Evolutionary conservation across 139 green algal genomes (phyloP).

Genomic region (Picochlorum costavermella): DNA sequence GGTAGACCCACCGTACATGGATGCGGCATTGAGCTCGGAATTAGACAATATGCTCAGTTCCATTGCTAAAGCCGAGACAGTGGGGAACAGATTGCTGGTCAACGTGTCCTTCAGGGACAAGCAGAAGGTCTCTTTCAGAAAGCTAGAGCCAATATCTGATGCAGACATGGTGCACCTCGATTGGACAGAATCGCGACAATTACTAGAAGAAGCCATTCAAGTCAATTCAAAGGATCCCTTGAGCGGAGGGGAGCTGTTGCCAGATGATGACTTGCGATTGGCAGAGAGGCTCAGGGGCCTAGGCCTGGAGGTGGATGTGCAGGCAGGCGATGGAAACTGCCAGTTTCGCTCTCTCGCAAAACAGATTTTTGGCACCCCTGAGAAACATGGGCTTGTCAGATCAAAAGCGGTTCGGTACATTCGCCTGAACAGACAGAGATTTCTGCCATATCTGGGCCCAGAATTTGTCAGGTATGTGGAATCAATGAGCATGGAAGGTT

Average conservation of each 20-base stretch:
- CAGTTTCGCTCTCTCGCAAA: slow-evolving; percentile 54
- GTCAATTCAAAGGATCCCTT: slow-evolving; percentile 15
- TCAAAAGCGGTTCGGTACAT: slow-evolving; percentile 42
- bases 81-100: too few relatives aligned
- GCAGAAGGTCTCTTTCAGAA: too few relatives aligned
- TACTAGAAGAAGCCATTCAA: slow-evolving; percentile 33
- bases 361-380: slow-evolving; percentile 40
- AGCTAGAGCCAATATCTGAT: not conserved
- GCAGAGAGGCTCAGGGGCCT: slow-evolving; percentile 39
- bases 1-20: too few relatives aligned
- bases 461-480: slow-evolving; percentile 32
- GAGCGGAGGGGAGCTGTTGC: not conserved
- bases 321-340: slow-evolving; percentile 55
- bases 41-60: too few relatives aligned
- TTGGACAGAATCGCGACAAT: slow-evolving; percentile 32
- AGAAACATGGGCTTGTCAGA: slow-evolving; percentile 40
- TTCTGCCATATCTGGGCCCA: slow-evolving; percentile 38
- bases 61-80: too few relatives aligned
- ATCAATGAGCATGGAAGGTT: slow-evolving; percentile 36
- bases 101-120: too few relatives aligned
- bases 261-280: slow-evolving; percentile 23
- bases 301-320: slow-evolving; percentile 46
- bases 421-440: slow-evolving; percentile 25
- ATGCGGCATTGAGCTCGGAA: too few relatives aligned
- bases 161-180: not conserved